Percentiles rank a stretch among this genome's conserved stretches.
Evolutionary conservation across 139 green algal species (phyloP).

Genomic region (Closterium sp.): DNA sequence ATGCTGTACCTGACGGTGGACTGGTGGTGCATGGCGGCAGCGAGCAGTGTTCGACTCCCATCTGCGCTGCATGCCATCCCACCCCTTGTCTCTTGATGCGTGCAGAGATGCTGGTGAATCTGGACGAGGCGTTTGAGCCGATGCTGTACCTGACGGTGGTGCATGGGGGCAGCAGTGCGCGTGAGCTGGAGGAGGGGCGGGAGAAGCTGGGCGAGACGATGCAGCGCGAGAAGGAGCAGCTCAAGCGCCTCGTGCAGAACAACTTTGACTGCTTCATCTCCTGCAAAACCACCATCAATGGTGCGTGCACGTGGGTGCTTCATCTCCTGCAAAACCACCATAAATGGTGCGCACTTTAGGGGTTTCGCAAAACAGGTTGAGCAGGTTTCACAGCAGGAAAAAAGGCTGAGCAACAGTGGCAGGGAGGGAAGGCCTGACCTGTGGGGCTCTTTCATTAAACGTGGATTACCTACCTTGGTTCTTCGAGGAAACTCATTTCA

Average conservation of each 20-base stretch:
- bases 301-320: conserved; percentile 68
- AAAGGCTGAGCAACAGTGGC: too few relatives aligned
- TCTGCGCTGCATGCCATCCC: too few relatives aligned
- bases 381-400: too few relatives aligned
- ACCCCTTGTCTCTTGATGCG: too few relatives aligned
- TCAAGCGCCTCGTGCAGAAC: conserved; percentile 81
- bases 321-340: conserved; percentile 81
- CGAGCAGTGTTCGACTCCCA: too few relatives aligned
- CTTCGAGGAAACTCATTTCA: too few relatives aligned
- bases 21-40: conserved; percentile 53
- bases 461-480: too few relatives aligned
- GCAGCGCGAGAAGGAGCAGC: conserved; percentile 70
- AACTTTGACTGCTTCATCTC: conserved; percentile 91
- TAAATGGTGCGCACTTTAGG: neutral
- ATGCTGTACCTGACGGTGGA: conserved; percentile 44
- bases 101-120: conserved; percentile 38
- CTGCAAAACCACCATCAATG: conserved; percentile 85
- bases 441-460: neutral
- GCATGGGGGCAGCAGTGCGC: conserved; percentile 50
- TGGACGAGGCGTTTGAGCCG: conserved; percentile 46
- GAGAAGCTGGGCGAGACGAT: conserved; percentile 65
- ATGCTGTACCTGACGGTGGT: conserved; percentile 42
- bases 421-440: neutral
- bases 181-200: conserved; percentile 65
- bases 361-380: too few relatives aligned